Evolutionary conservation across 2,329 filamentous ascomycete species (phyloP).

Genomic region (Talaromyces verruculosus): DNA sequence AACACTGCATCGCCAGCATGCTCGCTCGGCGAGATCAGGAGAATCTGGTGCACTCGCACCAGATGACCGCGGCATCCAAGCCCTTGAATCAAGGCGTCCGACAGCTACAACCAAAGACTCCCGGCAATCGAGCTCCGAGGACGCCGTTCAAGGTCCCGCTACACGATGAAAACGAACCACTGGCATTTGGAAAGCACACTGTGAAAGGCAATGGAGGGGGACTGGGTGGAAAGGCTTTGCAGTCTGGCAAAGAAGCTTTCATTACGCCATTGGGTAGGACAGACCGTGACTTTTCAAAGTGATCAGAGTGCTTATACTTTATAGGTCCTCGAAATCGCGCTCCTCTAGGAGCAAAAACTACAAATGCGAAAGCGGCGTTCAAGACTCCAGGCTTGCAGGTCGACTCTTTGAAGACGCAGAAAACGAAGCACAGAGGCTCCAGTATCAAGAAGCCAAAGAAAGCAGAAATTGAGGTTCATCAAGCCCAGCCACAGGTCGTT

Average conservation of each 20-base stretch:
- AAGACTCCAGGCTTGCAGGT: slow-evolving; percentile 66
- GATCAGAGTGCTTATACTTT: not conserved
- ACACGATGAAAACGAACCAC: slow-evolving; percentile 80
- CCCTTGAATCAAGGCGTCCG: slow-evolving; percentile 65
- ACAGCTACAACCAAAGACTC: slow-evolving; percentile 71
- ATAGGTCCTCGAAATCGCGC: slow-evolving; percentile 70
- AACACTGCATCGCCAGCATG: slow-evolving; percentile 54
- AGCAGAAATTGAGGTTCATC: slow-evolving; percentile 52
- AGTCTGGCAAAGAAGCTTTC: slow-evolving; percentile 64
- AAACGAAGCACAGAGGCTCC: slow-evolving; percentile 60
- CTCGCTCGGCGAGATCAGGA: slow-evolving; percentile 81
- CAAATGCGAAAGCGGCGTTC: slow-evolving; percentile 78
- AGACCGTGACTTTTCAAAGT: not conserved
- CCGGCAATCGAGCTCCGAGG: slow-evolving; percentile 72
- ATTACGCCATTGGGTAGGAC: slow-evolving; percentile 75
- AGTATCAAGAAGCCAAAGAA: slow-evolving; percentile 62
- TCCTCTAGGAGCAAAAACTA: slow-evolving; percentile 89
- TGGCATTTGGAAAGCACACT: slow-evolving; percentile 59
- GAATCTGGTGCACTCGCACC: slow-evolving; percentile 75
- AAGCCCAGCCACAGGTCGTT: slow-evolving; percentile 49
- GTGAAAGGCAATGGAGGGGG: slow-evolving; percentile 58
- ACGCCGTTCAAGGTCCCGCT: slow-evolving; percentile 75
- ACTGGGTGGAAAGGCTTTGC: slow-evolving; percentile 52
- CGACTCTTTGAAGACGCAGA: slow-evolving; percentile 60
- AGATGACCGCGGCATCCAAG: slow-evolving; percentile 69